These are phyloP conservation scores for Cladosporium sp. DNA, from an alignment of 2,329 filamentous ascomycete species.

Conservation along the genomic window DNA sequence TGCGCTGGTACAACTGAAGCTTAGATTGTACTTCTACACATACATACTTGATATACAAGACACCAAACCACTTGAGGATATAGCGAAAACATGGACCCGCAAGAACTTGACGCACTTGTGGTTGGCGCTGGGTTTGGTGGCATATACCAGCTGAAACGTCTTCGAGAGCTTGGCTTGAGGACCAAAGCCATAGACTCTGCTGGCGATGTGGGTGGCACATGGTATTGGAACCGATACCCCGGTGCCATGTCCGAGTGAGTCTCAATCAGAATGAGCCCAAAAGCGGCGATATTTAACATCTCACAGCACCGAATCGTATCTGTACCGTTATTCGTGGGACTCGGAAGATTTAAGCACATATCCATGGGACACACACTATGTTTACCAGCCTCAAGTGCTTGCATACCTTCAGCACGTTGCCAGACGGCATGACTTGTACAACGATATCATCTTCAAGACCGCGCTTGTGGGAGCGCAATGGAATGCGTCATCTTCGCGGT, in stretches of 20 bases:
- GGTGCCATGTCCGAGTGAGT: constrained; percentile 33
- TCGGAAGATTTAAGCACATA: constrained; percentile 27
- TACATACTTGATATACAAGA: too few relatives aligned
- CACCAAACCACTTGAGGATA: too few relatives aligned
- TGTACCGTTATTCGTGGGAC: constrained; percentile 29
- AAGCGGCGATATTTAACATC: too few relatives aligned
- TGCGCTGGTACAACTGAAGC: too few relatives aligned
- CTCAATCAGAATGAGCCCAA: constrained; percentile 38
- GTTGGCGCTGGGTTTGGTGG: constrained; percentile 41
- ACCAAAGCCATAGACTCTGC: constrained; percentile 27
- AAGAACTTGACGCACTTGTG: constrained; percentile 23
- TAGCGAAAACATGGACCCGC: too few relatives aligned
- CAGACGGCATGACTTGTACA: constrained; percentile 32
- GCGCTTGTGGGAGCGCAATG: constrained; percentile 32
- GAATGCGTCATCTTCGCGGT: constrained; percentile 27
- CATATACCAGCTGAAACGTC: constrained; percentile 37
- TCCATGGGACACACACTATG: constrained; percentile 34
- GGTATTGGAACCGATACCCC: constrained; percentile 24
- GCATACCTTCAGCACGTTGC: constrained; percentile 33
- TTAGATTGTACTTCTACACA: too few relatives aligned
- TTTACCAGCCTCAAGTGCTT: constrained; percentile 32
- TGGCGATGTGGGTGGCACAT: constrained; percentile 29
- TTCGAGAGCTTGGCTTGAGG: constrained; percentile 31
- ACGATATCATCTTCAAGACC: constrained; percentile 41
- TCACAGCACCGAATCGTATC: constrained; percentile 19